phyloP scores from a whole-genome alignment of 192 early-diverging fungal genomes.

The Helicostylum pulchrum region DNA sequence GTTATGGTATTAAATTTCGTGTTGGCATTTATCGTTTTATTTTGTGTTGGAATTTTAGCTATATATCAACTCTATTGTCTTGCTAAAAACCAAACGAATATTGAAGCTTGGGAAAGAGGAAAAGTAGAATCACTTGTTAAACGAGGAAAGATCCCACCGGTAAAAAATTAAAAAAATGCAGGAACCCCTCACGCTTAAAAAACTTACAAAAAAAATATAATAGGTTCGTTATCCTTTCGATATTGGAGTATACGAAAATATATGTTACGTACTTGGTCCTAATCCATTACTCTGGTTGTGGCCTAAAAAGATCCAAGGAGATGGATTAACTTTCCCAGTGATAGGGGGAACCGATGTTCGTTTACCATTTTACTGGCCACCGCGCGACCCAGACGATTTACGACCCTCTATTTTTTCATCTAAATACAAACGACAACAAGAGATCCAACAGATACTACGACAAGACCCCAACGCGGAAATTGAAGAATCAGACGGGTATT shows the following conservation, averaged over 20 bases:
- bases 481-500: constrained; percentile 23
- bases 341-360: constrained; percentile 34
- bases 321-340: constrained; percentile 68
- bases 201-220: background rate
- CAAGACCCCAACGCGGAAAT: constrained; percentile 3
- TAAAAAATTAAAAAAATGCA: constrained; percentile 18
- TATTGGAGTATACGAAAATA: constrained; percentile 70
- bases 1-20: constrained; percentile 77
- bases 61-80: constrained; percentile 73
- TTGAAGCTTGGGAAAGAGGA: constrained; percentile 75
- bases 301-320: constrained; percentile 57
- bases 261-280: constrained; percentile 72
- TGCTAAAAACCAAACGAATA: constrained; percentile 68
- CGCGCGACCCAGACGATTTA: constrained; percentile 39
- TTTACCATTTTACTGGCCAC: constrained; percentile 30
- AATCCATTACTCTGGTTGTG: constrained; percentile 72
- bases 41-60: constrained; percentile 69
- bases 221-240: constrained; percentile 76
- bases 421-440: constrained; percentile 20
- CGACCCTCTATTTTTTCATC: constrained; percentile 36
- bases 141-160: constrained; percentile 53
- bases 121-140: constrained; percentile 63
- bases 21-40: constrained; percentile 67
- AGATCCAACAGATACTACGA: constrained; percentile 3
- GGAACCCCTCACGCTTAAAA: background rate